A percentile compares a stretch with the other conserved stretches of the same genome.
Evolutionary conservation across 306 rosid genomes (phyloP).

Genomic region (Cicer arietinum): DNA sequence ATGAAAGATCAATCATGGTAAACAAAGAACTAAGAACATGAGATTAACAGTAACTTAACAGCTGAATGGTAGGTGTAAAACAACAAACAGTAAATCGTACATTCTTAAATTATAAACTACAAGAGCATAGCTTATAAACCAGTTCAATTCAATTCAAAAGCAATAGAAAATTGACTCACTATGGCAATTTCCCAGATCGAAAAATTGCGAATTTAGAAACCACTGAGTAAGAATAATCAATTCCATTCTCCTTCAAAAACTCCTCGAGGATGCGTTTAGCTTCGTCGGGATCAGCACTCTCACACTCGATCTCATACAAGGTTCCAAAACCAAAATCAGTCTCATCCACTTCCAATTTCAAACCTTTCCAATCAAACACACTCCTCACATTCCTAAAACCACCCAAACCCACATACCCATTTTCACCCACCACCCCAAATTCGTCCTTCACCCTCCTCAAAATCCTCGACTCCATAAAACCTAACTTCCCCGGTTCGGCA

Average conservation of each 20-base stretch:
- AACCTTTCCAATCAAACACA: slow-evolving; percentile 85
- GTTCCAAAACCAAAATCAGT: slow-evolving; percentile 74
- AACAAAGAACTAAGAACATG: neutral
- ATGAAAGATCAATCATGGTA: slow-evolving; percentile 1
- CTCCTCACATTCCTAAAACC: slow-evolving; percentile 83
- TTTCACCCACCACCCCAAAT: slow-evolving; percentile 58
- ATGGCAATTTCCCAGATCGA: slow-evolving; percentile 56
- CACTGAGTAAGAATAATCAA: slow-evolving; percentile 65
- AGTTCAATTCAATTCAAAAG: neutral
- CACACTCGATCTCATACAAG: slow-evolving; percentile 86
- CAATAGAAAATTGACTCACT: slow-evolving; percentile 39
- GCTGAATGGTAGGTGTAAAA: neutral
- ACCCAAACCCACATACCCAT: slow-evolving; percentile 72
- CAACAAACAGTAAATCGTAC: neutral
- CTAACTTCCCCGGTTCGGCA: slow-evolving; percentile 64
- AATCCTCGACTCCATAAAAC: slow-evolving; percentile 68
- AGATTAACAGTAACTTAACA: neutral
- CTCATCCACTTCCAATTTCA: slow-evolving; percentile 92
- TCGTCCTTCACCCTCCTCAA: slow-evolving; percentile 75
- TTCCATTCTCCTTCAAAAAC: slow-evolving; percentile 67
- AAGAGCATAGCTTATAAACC: neutral
- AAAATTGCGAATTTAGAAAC: slow-evolving; percentile 74
- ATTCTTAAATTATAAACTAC: neutral
- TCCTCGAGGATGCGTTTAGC: slow-evolving; percentile 72
- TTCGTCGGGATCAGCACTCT: slow-evolving; percentile 73